These are phyloP conservation scores for Skeletonema menzelii DNA, from an alignment of 108 stramenopile species.

Conservation along the genomic window DNA sequence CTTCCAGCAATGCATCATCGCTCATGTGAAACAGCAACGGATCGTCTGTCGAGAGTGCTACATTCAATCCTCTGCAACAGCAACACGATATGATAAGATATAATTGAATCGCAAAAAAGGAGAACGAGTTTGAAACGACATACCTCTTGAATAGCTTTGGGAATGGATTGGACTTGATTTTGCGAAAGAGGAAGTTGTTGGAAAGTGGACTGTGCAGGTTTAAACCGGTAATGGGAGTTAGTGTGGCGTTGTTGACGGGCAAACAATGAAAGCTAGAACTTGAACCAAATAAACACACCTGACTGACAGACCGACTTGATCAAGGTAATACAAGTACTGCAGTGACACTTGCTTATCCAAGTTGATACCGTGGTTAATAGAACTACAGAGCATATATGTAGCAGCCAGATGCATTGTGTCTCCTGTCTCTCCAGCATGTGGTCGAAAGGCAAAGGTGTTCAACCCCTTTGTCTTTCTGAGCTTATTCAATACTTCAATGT, in stretches of 20 bases:
- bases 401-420: slow-evolving; percentile 97
- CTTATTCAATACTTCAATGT: slow-evolving; percentile 90
- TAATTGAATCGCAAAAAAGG: not conserved
- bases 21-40: slow-evolving; percentile 98
- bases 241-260: not conserved
- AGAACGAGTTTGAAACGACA: not conserved
- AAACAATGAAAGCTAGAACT: not conserved
- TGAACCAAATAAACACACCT: not conserved
- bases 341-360: slow-evolving; percentile 92
- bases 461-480: slow-evolving; percentile 86
- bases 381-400: slow-evolving; percentile 92
- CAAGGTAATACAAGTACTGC: slow-evolving; percentile 98
- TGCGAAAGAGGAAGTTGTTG: slow-evolving; percentile 98
- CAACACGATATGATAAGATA: slow-evolving; percentile 7
- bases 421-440: slow-evolving; percentile 97
- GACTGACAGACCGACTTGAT: slow-evolving; percentile 59
- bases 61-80: slow-evolving; percentile 89
- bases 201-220: slow-evolving; percentile 91
- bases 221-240: slow-evolving; percentile 70
- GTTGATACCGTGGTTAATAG: slow-evolving; percentile 98
- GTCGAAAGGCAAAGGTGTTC: slow-evolving; percentile 91
- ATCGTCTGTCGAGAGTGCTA: slow-evolving; percentile 98
- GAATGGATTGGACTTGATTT: slow-evolving; percentile 93
- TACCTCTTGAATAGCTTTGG: slow-evolving; percentile 74
- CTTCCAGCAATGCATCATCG: slow-evolving; percentile 97